Evolutionary conservation across 1,284 basidiomycete species (phyloP), one percentile per base, ranked within the genome.

Genomic region (Ustilago lituana): DNA sequence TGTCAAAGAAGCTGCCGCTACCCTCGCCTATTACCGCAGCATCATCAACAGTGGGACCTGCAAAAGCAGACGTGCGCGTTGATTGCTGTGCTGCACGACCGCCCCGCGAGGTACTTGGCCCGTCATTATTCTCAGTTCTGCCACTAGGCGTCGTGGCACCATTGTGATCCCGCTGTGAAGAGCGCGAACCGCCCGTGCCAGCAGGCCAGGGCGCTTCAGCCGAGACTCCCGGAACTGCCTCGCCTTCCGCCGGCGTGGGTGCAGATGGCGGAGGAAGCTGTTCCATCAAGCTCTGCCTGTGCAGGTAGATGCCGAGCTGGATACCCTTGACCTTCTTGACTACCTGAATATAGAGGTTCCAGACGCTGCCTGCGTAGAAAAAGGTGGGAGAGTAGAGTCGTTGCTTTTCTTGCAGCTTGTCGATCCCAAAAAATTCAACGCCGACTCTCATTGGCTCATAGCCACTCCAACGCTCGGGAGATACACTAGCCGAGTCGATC

Each of bases 371-470:
- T 4, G 85, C 68, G 62, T 85, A 85, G 59, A 85, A 85, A 58
- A 85, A 84, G 5, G 85, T 85, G 11, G 78, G 73, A 3, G 84
- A 84, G 64, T 85, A 86, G 26, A 83, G 76, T 22, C 92, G 86
- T 54, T 89, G 88, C 83, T 93, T 94, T 59, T 95, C 93, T 11
- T 54, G 59, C 40, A 96, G 85, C 43, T 86, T 84, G 71, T 91
- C 90, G 23, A 93, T 86, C 71, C 91, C 90, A 89, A 91, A 95
- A 81, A 95, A 95, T 82, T 96, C 93, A 44, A 93, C 91, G 5
- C 88, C 88, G 78, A 95, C 84, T 33, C 84, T 79, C 73, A 73
- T 68, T 12, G 64, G 73, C 51, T 81, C 77, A 56, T 62, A 77
- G 19, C 65, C 74, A 12, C 65, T 74, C 74, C 74, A 76, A 7